Percentiles rank a stretch among this genome's conserved stretches.
Conservation (phyloP, 2,329 filamentous ascomycete genomes). For the Botrytis fabae region DNA sequence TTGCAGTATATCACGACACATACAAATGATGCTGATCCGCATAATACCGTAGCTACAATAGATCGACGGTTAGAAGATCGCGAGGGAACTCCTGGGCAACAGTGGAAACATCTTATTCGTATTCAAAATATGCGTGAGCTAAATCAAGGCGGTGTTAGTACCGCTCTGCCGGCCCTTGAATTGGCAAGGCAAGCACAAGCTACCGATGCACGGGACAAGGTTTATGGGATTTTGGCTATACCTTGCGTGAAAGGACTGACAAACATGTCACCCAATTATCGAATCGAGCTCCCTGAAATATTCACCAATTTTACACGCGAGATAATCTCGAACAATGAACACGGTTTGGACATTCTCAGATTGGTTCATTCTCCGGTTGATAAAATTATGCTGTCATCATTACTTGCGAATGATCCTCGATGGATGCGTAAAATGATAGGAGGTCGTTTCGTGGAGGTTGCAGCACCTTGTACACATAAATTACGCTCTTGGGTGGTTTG, state of each 20-base stretch:
- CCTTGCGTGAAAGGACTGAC: slow-evolving; percentile 18
- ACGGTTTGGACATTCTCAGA: slow-evolving; percentile 19
- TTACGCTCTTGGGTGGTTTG: slow-evolving; percentile 20
- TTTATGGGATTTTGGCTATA: slow-evolving; percentile 21
- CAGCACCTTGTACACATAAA: slow-evolving; percentile 4
- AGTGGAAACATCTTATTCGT: slow-evolving; percentile 22
- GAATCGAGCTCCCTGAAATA: slow-evolving; percentile 11
- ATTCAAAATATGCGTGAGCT: slow-evolving; percentile 15
- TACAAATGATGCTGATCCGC: background rate
- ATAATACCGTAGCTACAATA: slow-evolving; percentile 2
- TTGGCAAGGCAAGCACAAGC: slow-evolving; percentile 20
- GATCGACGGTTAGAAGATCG: slow-evolving; percentile 17
- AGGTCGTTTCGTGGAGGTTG: background rate
- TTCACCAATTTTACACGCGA: slow-evolving; percentile 14
- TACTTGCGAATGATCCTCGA: background rate
- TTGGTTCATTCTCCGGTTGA: slow-evolving; percentile 10
- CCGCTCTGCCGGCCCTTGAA: slow-evolving; percentile 13
- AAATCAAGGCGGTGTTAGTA: background rate
- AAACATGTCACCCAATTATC: slow-evolving; percentile 9
- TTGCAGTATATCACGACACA: slow-evolving; percentile 10
- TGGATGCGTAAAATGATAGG: slow-evolving; percentile 5
- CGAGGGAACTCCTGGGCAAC: slow-evolving; percentile 16
- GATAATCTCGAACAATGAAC: slow-evolving; percentile 20
- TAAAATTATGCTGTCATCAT: slow-evolving; percentile 5
- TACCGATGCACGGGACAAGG: slow-evolving; percentile 22